phyloP scores from a whole-genome alignment of 805 yeast genomes.

The Debaryomyces hansenii region DNA sequence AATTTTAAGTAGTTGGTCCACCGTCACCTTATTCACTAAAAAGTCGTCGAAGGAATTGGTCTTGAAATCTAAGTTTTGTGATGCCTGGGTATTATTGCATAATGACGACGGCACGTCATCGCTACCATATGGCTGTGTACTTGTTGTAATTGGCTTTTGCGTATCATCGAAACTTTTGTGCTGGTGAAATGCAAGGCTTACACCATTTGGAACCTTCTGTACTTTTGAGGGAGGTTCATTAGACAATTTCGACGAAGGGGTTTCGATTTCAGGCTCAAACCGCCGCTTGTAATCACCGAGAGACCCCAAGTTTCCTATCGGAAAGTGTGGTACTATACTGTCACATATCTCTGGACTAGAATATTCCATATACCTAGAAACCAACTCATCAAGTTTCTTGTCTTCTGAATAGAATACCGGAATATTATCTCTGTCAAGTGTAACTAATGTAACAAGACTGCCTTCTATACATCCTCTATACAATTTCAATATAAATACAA shows the following conservation, averaged over 20 bases:
- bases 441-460: constrained; percentile 1
- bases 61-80: constrained; percentile 1
- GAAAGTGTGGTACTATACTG: neutral
- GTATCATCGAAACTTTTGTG: constrained; percentile 8
- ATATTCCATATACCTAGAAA: neutral
- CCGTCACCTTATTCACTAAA: constrained; percentile 4
- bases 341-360: neutral
- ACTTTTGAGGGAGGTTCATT: constrained; percentile 4
- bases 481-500: constrained; percentile 8
- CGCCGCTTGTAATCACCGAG: neutral
- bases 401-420: constrained; percentile 2
- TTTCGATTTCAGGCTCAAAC: too few species aligned
- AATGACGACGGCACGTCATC: neutral
- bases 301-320: neutral
- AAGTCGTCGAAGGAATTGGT: constrained; percentile 1
- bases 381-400: neutral
- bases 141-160: constrained; percentile 5
- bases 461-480: constrained; percentile 12
- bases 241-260: neutral
- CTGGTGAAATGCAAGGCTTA: constrained; percentile 7
- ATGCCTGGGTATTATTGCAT: neutral
- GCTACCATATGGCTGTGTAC: neutral
- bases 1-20: constrained; percentile 4
- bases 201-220: constrained; percentile 5
- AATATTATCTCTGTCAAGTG: constrained; percentile 2